phyloP scores from a whole-genome alignment of 345 rosid species.

The Camelina neglecta region DNA sequence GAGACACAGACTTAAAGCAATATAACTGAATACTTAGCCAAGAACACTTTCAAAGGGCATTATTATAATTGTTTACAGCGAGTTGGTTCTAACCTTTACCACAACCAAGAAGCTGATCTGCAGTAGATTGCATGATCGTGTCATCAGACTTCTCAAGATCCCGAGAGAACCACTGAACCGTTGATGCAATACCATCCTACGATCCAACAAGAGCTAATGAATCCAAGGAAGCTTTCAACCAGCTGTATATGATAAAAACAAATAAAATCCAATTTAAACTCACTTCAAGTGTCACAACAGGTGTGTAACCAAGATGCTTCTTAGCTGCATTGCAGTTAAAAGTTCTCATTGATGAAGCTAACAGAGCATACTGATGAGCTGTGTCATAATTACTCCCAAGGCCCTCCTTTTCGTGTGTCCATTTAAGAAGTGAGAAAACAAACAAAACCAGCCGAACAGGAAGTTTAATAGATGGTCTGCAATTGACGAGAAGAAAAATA shows the following conservation, averaged over 20 bases:
- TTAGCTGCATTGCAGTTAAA: conserved; percentile 81
- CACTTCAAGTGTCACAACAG: conserved; percentile 71
- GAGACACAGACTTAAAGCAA: conserved; percentile 5
- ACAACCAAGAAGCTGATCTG: conserved; percentile 74
- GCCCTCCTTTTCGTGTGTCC: conserved; percentile 58
- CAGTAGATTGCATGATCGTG: conserved; percentile 59
- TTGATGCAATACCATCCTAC: conserved; percentile 79
- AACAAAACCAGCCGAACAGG: conserved; percentile 56
- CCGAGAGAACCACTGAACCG: conserved; percentile 69
- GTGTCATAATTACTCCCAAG: conserved; percentile 50
- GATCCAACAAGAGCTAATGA: conserved; percentile 19
- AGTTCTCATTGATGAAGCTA: conserved; percentile 77
- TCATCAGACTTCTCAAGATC: conserved; percentile 52
- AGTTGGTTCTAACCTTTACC: conserved; percentile 73
- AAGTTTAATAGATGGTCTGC: conserved; percentile 83
- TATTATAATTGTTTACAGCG: not conserved
- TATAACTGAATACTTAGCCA: conserved; percentile 7
- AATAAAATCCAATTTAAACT: conserved; percentile 32
- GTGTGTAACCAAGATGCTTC: conserved; percentile 74
- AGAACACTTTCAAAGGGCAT: not conserved
- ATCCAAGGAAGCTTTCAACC: conserved; percentile 19
- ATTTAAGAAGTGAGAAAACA: conserved; percentile 53
- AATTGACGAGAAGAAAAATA: conserved; percentile 35
- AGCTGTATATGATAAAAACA: conserved; percentile 14
- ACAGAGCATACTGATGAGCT: conserved; percentile 55